Evolutionary conservation across 2,329 filamentous ascomycete species (phyloP), one percentile per base, ranked within the genome.

Genomic region (Macroventuria anomochaeta): DNA sequence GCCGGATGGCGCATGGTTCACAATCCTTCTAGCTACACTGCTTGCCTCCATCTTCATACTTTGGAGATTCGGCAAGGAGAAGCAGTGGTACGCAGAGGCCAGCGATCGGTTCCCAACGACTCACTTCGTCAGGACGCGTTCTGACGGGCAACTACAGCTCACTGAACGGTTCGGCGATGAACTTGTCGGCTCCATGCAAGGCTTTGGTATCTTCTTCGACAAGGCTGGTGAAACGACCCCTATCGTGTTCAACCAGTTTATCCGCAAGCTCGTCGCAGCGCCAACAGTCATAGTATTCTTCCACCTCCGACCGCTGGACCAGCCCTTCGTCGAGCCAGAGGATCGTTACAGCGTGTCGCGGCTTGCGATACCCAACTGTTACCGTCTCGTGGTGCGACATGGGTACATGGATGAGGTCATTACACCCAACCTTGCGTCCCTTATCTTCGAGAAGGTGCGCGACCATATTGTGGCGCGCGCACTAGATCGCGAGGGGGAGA

Each of bases 51-150:
- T 91, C 36, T 89, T 93, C 66, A 79, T 91, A 2, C 80, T 92
- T 10, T 93, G 89, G 89, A 83, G 89, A 26, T 93, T 86, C 63
- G 89, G 89, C 13, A 92, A 93, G 70, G 88, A 91, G 67, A 82
- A 85, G 55, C 89, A 93, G 68, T 93, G 89, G 89, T 76, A 74
- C 6, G 85, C 88, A 2, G 89, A 92, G 73, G 80, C 81, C 1
- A 78, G 81, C 51, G 87, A 91, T 60, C 79, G 65, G 7, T 68
- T 68, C 53, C 77, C 79, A 40, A 78, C 80, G 5, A 80, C 75
- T 5, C 75, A 77, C 31, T 77, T 79, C 57, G 75, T 79, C 46
- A 62, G 78, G 21, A 64, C 58, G 2, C 53, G 64, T 23, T 55
- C 62, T 2, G 62, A 72, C 17, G 73, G 73, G 3, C 63, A 62